Evolutionary conservation across 106 monocot genomes (phyloP).

Genomic region (Vanilla planifolia): DNA sequence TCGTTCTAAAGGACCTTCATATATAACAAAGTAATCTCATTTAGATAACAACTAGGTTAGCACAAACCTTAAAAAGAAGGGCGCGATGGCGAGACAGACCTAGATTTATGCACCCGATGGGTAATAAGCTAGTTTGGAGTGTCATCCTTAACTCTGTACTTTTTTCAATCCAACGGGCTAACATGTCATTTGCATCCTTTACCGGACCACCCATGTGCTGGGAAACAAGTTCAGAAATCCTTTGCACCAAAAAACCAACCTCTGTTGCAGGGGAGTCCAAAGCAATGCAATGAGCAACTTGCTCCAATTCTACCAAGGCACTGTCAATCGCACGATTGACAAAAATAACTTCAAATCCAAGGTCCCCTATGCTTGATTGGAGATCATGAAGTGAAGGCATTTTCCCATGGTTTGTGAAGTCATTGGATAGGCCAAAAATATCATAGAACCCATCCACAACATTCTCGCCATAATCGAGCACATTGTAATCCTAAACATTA

Average conservation of each 20-base stretch:
- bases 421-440: conserved; percentile 52
- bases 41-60: background rate
- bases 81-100: conserved; percentile 90
- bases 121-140: conserved; percentile 77
- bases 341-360: conserved; percentile 93
- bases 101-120: conserved; percentile 78
- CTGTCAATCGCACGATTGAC: conserved; percentile 70
- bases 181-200: conserved; percentile 71
- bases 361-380: conserved; percentile 82
- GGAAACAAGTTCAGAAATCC: conserved; percentile 84
- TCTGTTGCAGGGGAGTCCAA: conserved; percentile 53
- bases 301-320: conserved; percentile 75
- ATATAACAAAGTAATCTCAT: background rate
- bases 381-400: conserved; percentile 82
- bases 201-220: conserved; percentile 96
- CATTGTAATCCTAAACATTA: conserved; percentile 77
- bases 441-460: conserved; percentile 95
- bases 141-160: conserved; percentile 73
- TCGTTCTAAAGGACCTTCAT: background rate
- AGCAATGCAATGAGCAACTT: conserved; percentile 77
- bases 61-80: conserved; percentile 90
- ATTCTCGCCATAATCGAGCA: conserved; percentile 86
- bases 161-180: conserved; percentile 74
- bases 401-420: conserved; percentile 36
- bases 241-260: conserved; percentile 59